These are phyloP conservation scores for carrot (Daucus carota) DNA, from an alignment of 129 eudicot genomes.

Conservation along the genomic window DNA sequence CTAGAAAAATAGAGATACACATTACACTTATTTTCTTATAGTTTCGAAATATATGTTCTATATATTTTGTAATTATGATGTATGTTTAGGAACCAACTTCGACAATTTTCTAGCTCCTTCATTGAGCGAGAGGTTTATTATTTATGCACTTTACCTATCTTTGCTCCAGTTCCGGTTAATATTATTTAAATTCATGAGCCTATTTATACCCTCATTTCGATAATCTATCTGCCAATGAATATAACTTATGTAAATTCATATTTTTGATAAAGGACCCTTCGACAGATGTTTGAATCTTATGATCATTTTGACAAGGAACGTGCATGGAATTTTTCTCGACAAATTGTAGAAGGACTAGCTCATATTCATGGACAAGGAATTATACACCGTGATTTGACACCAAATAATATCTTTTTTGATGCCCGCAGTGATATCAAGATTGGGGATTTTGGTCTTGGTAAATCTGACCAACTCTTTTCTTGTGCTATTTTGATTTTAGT, in stretches of 20 bases:
- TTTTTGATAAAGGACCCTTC: constrained; percentile 61
- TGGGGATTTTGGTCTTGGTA: constrained; percentile 99
- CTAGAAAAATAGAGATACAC: no score
- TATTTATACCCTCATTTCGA: neutral
- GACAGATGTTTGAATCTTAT: constrained; percentile 76
- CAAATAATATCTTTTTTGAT: constrained; percentile 88
- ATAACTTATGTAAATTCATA: neutral
- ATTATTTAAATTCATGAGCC: neutral
- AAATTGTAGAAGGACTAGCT: constrained; percentile 90
- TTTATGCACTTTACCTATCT: neutral
- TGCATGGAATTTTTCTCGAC: constrained; percentile 88
- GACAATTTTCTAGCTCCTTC: neutral
- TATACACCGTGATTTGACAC: constrained; percentile 95
- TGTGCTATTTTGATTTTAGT: neutral
- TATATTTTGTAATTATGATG: neutral
- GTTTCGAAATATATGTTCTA: no score
- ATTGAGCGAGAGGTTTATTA: neutral
- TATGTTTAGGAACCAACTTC: neutral
- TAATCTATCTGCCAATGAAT: neutral
- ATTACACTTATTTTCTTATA: no score
- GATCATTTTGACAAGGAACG: constrained; percentile 73
- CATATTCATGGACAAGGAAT: constrained; percentile 97
- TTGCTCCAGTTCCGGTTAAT: neutral
- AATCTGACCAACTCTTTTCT: constrained; percentile 1
- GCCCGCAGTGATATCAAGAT: constrained; percentile 94